These are phyloP conservation scores for Lasiodiplodia citricola DNA, from an alignment of 2,329 filamentous ascomycete genomes.

Conservation along the genomic window DNA sequence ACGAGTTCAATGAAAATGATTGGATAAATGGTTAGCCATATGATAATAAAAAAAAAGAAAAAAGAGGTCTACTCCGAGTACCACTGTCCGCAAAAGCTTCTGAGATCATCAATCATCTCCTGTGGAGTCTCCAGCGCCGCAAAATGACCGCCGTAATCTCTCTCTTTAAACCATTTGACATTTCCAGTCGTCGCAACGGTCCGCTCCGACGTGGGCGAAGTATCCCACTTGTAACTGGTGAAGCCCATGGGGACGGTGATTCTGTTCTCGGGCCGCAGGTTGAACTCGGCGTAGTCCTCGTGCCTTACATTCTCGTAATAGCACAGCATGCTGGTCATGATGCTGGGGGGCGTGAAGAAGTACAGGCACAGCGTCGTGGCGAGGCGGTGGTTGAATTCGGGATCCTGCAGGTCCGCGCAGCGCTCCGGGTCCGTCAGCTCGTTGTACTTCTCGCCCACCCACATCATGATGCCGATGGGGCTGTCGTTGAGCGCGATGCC, in stretches of 20 bases:
- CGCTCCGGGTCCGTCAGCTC: constrained; percentile 43
- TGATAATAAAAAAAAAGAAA: not conserved
- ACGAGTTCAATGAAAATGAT: too few species aligned
- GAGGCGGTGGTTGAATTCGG: constrained; percentile 39
- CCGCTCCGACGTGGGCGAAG: constrained; percentile 42
- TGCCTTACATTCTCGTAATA: constrained; percentile 49
- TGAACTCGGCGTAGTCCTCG: constrained; percentile 45
- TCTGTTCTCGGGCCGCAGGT: constrained; percentile 41
- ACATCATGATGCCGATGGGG: constrained; percentile 51
- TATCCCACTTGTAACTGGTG: constrained; percentile 46
- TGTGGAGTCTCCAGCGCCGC: constrained; percentile 37
- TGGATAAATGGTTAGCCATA: not conserved
- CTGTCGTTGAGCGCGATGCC: constrained; percentile 50
- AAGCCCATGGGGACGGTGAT: constrained; percentile 47
- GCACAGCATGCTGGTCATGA: constrained; percentile 44
- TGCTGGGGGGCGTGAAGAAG: constrained; percentile 44
- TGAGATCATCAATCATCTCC: constrained; percentile 35
- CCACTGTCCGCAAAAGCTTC: constrained; percentile 30
- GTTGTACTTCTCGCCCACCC: constrained; percentile 52
- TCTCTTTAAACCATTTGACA: constrained; percentile 43
- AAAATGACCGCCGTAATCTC: constrained; percentile 29
- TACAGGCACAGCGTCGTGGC: constrained; percentile 35
- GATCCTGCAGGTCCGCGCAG: constrained; percentile 36
- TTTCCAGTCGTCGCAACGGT: constrained; percentile 44
- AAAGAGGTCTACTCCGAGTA: not conserved